These are phyloP conservation scores for Gossypium australe DNA, from an alignment of 345 rosid genomes.

Conservation along the genomic window DNA sequence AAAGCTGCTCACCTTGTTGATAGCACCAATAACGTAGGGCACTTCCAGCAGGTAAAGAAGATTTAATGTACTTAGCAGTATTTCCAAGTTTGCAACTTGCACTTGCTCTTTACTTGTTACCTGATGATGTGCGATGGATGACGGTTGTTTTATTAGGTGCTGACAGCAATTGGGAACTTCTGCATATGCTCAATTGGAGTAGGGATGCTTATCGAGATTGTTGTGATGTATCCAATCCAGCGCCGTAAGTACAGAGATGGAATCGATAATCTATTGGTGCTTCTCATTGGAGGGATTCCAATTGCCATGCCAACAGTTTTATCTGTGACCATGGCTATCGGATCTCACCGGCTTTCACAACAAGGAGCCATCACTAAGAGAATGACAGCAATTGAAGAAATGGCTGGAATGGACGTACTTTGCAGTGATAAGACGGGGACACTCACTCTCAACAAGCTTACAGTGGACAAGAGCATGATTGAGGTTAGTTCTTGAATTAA, in stretches of 20 bases:
- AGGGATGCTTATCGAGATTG: constrained; percentile 10
- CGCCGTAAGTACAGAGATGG: constrained; percentile 13
- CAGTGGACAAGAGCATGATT: constrained; percentile 12
- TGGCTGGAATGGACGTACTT: constrained; percentile 56
- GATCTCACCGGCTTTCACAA: constrained; percentile 22
- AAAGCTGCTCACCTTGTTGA: constrained; percentile 43
- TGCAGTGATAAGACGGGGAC: constrained; percentile 24
- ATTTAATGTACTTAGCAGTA: background rate
- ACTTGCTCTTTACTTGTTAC: background rate
- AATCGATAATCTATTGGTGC: constrained; percentile 20
- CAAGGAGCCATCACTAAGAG: constrained; percentile 24
- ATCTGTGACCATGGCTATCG: constrained; percentile 24
- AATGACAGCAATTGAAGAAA: constrained; percentile 30
- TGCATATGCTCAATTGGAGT: constrained; percentile 18
- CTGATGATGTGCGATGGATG: background rate
- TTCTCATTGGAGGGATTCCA: constrained; percentile 21
- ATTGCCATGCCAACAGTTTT: constrained; percentile 59
- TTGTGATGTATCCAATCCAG: constrained; percentile 21
- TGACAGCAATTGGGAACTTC: constrained; percentile 20
- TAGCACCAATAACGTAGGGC: constrained; percentile 40
- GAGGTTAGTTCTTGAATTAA: constrained; percentile 20
- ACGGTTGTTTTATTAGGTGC: constrained; percentile 31
- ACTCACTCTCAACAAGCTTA: constrained; percentile 22
- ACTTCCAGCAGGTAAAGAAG: constrained; percentile 25
- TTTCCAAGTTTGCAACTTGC: background rate